These are phyloP conservation scores for Clavispora carvajalis DNA, from an alignment of 805 yeast species.

Conservation along the genomic window DNA sequence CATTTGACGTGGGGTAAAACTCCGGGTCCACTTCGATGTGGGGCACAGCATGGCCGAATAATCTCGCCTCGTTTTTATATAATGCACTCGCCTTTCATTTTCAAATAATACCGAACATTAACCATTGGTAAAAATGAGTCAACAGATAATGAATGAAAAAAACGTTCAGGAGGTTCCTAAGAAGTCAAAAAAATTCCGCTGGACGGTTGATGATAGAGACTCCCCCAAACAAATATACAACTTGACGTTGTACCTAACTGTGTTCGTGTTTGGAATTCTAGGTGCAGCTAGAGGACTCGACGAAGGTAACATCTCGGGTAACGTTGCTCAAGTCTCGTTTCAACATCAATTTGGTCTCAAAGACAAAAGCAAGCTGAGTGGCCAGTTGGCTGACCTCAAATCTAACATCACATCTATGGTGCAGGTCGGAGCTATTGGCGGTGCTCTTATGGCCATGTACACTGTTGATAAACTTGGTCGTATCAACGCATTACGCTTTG, in stretches of 20 bases:
- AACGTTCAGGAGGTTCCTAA: neutral
- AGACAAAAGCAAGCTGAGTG: conserved; percentile 30
- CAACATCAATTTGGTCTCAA: conserved; percentile 38
- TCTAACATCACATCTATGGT: conserved; percentile 58
- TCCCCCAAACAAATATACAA: conserved; percentile 45
- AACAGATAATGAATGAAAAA: neutral
- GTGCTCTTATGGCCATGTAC: conserved; percentile 45
- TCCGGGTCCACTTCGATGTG: too few relatives aligned
- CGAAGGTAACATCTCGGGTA: conserved; percentile 49
- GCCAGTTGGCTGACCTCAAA: conserved; percentile 39
- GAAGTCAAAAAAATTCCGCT: conserved; percentile 9
- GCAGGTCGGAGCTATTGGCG: conserved; percentile 51
- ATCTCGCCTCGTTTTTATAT: too few relatives aligned
- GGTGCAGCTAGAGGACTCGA: conserved; percentile 57
- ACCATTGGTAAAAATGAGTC: neutral
- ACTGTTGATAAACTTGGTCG: conserved; percentile 49
- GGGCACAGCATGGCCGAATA: too few relatives aligned
- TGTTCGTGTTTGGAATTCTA: conserved; percentile 47
- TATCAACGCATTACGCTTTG: conserved; percentile 40
- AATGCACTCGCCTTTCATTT: too few relatives aligned
- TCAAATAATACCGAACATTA: too few relatives aligned
- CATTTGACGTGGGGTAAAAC: too few relatives aligned
- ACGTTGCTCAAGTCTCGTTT: conserved; percentile 41
- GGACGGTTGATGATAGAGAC: conserved; percentile 25
- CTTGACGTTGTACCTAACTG: conserved; percentile 39